These are phyloP conservation scores for Leishmania braziliensis DNA, from an alignment of 208 protist genomes.

Conservation along the genomic window DNA sequence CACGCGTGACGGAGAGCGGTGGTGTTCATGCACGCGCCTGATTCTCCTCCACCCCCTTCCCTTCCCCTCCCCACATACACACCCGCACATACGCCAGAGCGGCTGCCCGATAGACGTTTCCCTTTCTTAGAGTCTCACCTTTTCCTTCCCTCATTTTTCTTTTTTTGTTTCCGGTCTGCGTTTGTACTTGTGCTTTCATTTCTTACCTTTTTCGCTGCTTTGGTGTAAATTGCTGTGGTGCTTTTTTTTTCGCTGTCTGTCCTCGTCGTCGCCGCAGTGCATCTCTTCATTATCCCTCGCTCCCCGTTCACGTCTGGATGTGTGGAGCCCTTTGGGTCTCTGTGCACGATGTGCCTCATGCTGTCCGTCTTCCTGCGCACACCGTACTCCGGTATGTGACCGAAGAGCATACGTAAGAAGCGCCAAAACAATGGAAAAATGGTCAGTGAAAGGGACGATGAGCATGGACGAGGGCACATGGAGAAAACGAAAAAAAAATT, in stretches of 20 bases:
- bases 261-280: not conserved
- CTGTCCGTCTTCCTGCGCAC: not conserved
- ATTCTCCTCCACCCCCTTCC: not conserved
- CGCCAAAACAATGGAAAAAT: not conserved
- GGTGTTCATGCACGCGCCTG: not conserved
- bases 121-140: not conserved
- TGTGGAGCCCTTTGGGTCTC: not conserved
- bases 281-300: not conserved
- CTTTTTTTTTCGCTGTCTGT: too few species aligned
- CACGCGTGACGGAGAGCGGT: not conserved
- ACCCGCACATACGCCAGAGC: not conserved
- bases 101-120: not conserved
- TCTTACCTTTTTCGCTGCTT: constrained; percentile 2
- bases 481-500: not conserved
- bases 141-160: not conserved
- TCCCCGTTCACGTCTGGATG: not conserved
- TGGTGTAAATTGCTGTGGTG: too few species aligned
- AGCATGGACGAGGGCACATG: not conserved
- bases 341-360: not conserved
- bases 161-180: not conserved
- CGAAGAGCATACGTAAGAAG: not conserved
- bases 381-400: not conserved
- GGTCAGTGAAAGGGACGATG: not conserved
- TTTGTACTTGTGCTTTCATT: not conserved
- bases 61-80: not conserved